phyloP scores from a whole-genome alignment of 1,139 yeast species.

The Magnusiomyces suaveolens region DNA sequence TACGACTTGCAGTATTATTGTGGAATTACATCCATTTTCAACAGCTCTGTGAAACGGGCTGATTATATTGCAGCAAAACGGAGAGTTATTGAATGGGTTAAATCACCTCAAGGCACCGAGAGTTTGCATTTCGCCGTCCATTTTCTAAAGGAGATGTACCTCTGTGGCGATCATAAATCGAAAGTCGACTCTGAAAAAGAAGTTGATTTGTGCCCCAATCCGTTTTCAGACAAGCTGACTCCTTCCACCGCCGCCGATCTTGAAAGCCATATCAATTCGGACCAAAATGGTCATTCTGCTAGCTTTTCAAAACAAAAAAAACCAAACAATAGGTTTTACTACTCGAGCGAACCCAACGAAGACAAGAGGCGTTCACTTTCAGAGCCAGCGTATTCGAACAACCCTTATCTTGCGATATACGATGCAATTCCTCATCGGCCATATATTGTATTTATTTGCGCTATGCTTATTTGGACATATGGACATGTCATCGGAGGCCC shows the following conservation, averaged over 20 bases:
- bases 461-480: constrained; percentile 51
- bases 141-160: constrained; percentile 25
- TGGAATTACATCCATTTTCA: constrained; percentile 78
- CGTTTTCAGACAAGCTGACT: neutral
- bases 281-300: neutral
- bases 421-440: constrained; percentile 51
- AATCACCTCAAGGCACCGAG: constrained; percentile 44
- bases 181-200: neutral
- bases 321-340: neutral
- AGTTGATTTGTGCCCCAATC: constrained; percentile 12
- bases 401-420: constrained; percentile 38
- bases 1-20: constrained; percentile 70
- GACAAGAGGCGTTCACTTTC: neutral
- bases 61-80: constrained; percentile 44
- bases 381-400: constrained; percentile 27
- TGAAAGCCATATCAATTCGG: neutral
- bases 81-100: constrained; percentile 41
- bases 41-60: constrained; percentile 56
- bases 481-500: constrained; percentile 48
- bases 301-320: neutral
- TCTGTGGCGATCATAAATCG: constrained; percentile 5
- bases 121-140: constrained; percentile 17
- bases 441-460: constrained; percentile 45
- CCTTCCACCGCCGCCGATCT: neutral
- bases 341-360: neutral